phyloP scores from a whole-genome alignment of 768 basidiomycete species.

The Candolleomyces aberdarensis region DNA sequence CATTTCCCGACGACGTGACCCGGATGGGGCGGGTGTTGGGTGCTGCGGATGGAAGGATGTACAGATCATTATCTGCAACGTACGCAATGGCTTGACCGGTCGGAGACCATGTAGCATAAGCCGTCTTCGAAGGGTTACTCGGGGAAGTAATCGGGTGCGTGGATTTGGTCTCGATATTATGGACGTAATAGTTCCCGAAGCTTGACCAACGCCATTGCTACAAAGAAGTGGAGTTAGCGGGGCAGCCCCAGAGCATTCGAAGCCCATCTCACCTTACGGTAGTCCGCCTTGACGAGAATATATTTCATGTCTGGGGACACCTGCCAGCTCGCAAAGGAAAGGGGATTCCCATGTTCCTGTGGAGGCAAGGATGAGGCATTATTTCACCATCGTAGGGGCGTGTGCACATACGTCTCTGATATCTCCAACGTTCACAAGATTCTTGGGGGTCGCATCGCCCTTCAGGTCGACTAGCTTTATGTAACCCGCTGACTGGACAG shows the following conservation, averaged over 20 bases:
- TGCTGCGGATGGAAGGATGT: constrained; percentile 67
- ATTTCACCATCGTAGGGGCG: too few species aligned
- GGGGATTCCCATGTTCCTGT: constrained; percentile 52
- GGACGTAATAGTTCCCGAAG: constrained; percentile 92
- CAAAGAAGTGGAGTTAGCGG: too few species aligned
- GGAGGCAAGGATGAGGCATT: neutral
- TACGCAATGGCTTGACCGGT: constrained; percentile 82
- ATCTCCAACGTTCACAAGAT: constrained; percentile 55
- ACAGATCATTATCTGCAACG: constrained; percentile 87
- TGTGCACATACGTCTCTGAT: constrained; percentile 57
- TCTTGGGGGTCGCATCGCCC: constrained; percentile 49
- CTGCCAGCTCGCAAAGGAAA: constrained; percentile 64
- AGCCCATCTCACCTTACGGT: constrained; percentile 54
- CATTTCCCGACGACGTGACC: constrained; percentile 78
- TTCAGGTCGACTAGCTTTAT: constrained; percentile 83
- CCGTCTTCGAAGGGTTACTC: constrained; percentile 63
- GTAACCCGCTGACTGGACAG: constrained; percentile 51
- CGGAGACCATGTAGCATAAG: constrained; percentile 88
- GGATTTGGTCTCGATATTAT: constrained; percentile 62
- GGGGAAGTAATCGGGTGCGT: constrained; percentile 75
- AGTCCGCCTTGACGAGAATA: constrained; percentile 75
- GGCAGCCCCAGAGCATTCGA: too few species aligned
- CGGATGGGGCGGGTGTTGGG: constrained; percentile 53
- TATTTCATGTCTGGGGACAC: constrained; percentile 91
- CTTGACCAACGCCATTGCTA: constrained; percentile 95